Percentiles rank a stretch among this genome's conserved stretches.
Evolutionary conservation across 2,329 filamentous ascomycete genomes (phyloP).

Genomic region (Biscogniauxia mediterranea): DNA sequence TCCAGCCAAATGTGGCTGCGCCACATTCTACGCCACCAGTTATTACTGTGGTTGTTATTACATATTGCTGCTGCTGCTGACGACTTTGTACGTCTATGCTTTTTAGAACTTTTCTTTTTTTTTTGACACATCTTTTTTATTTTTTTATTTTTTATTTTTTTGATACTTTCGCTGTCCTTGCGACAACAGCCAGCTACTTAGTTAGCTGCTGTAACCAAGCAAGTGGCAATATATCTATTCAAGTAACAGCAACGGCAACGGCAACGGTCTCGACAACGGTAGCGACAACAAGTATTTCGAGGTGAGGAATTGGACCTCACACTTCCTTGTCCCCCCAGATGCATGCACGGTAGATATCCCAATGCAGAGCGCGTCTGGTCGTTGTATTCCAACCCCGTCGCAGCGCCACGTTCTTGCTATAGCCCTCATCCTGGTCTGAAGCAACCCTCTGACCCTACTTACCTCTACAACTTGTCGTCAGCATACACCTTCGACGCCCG

Average conservation of each 20-base stretch:
- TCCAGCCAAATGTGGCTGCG: too few species aligned
- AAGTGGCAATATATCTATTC: too few species aligned
- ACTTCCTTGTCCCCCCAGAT: conserved; percentile 13
- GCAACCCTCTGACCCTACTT: not conserved
- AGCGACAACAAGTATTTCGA: too few species aligned
- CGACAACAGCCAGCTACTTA: too few species aligned
- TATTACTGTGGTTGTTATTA: too few species aligned
- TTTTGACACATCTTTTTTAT: not conserved
- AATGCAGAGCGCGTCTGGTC: conserved; percentile 15
- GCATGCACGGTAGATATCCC: conserved; percentile 19
- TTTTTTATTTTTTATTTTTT: not conserved
- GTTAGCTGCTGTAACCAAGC: not conserved
- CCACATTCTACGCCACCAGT: too few species aligned
- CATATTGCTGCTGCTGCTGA: too few species aligned
- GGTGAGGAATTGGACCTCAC: too few species aligned
- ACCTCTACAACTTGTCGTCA: not conserved
- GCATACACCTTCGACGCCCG: conserved; percentile 6
- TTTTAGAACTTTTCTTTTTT: conserved; percentile 6
- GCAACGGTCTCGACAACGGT: too few species aligned
- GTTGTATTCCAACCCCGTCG: conserved; percentile 19
- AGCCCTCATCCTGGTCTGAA: not conserved
- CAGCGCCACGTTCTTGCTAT: conserved; percentile 13
- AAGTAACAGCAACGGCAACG: too few species aligned
- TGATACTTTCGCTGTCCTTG: too few species aligned
- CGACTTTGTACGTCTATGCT: not conserved